Percentiles rank a stretch among this genome's conserved stretches.
phyloP scores from a whole-genome alignment of 2,329 filamentous ascomycete genomes.

The Parasarocladium wereldwijsianum region DNA sequence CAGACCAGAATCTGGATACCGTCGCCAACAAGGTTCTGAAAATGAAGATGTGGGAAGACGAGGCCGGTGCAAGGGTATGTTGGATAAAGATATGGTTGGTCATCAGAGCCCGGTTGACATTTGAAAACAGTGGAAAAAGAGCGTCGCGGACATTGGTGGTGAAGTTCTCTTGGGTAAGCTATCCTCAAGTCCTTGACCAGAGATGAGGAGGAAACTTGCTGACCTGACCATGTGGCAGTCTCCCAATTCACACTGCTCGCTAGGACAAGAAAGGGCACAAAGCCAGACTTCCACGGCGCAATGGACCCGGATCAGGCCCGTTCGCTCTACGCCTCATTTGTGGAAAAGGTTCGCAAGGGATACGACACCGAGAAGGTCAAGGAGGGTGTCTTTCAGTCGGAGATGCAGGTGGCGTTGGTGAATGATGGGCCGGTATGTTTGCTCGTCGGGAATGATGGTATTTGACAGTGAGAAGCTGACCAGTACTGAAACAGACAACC shows the following conservation, averaged over 20 bases:
- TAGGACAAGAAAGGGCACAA: conserved; percentile 87
- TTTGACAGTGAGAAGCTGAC: no score
- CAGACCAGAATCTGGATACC: conserved; percentile 70
- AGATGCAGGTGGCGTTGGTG: conserved; percentile 93
- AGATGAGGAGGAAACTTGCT: neutral
- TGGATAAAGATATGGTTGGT: conserved; percentile 9
- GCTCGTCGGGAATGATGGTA: no score
- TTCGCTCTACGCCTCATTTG: conserved; percentile 71
- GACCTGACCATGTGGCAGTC: conserved; percentile 34
- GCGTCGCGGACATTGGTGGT: conserved; percentile 73
- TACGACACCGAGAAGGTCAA: conserved; percentile 68
- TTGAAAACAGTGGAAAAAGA: conserved; percentile 68
- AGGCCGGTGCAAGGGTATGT: conserved; percentile 49
- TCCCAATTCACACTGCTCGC: conserved; percentile 94
- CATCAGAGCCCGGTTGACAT: conserved; percentile 5
- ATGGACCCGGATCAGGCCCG: conserved; percentile 66
- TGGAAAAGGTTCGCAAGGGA: conserved; percentile 55
- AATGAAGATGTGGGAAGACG: conserved; percentile 83
- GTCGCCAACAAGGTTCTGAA: conserved; percentile 80
- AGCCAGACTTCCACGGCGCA: conserved; percentile 88
- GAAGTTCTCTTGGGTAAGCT: conserved; percentile 80
- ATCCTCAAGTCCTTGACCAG: neutral
- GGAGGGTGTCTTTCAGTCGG: conserved; percentile 93
- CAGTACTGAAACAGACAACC: no score
- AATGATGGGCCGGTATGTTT: conserved; percentile 60